Percentiles rank a stretch among this genome's conserved stretches.
These are phyloP conservation scores for Phlebiopsis gigantea DNA, from an alignment of 768 basidiomycete genomes.

Conservation along the genomic window DNA sequence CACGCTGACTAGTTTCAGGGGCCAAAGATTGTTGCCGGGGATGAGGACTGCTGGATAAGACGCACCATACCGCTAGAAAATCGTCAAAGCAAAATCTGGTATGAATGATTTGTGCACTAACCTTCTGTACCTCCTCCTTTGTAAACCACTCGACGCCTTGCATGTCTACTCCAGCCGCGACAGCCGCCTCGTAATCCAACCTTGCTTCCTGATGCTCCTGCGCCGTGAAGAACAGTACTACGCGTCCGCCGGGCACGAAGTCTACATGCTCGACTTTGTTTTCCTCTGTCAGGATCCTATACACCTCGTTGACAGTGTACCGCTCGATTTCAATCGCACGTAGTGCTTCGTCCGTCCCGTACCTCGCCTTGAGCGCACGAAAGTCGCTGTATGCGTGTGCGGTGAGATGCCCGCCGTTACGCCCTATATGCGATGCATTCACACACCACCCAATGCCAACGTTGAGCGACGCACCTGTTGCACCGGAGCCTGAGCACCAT, in stretches of 20 bases:
- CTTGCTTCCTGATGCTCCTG: constrained; percentile 33
- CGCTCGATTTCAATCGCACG: constrained; percentile 51
- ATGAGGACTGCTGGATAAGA: constrained; percentile 46
- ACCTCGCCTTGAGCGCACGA: constrained; percentile 26
- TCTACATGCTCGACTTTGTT: constrained; percentile 50
- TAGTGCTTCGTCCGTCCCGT: constrained; percentile 51
- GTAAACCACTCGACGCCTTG: constrained; percentile 41
- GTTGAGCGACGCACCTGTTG: constrained; percentile 54
- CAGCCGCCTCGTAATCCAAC: constrained; percentile 49
- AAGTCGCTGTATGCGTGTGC: constrained; percentile 47
- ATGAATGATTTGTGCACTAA: constrained; percentile 21
- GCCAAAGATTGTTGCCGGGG: constrained; percentile 68
- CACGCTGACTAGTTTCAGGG: constrained; percentile 70
- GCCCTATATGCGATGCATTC: constrained; percentile 34
- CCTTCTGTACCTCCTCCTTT: constrained; percentile 42
- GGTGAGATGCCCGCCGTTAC: constrained; percentile 76
- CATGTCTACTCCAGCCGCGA: constrained; percentile 44
- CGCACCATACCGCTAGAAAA: constrained; percentile 34
- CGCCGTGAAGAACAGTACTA: constrained; percentile 43
- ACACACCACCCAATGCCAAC: background rate
- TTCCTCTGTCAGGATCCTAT: constrained; percentile 42
- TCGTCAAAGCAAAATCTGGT: background rate
- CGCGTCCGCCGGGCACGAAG: constrained; percentile 52
- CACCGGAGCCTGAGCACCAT: constrained; percentile 52
- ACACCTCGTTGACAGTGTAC: constrained; percentile 44